Base-by-base conservation (phyloP, 148 eudicot species). In the Vaccinium vitisidaea region DNA sequence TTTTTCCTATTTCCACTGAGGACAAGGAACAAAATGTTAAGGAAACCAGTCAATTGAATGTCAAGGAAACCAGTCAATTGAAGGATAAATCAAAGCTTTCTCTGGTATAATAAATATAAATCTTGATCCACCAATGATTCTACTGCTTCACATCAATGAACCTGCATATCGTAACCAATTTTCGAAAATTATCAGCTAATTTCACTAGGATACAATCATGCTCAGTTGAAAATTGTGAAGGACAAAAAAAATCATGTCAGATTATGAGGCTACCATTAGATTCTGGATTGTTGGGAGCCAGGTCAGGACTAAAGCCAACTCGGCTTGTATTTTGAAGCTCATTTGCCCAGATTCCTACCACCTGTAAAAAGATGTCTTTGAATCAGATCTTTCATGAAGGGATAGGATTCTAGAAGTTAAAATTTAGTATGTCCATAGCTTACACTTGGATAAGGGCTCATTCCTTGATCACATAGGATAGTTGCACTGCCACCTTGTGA, bases 401-500 rank as follows among this genome's bases (percentile, higher is more conserved):
- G 36, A 16, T n/a, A 19, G 32, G 52, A 54, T 19, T 36, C 32
- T 36, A 32, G 32, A 16, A 79, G 23, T 59, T 27, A 63, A 25
- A 12, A 43, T 23, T 6, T 18, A 67, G 55, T 76, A 23, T 48
- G 11, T 61, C 13, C 15, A 43, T 48, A 46, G 39, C 83, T 12
- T 63, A 63, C 83, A 46, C 48, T 67, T 6, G 46, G 77, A 30
- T 65, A 82, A 67, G 8, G 50, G 14, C 46, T 50, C 77, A 27
- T 82, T 8, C 9, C 77, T 27, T 63, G 84, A 48, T 82, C 84
- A 49, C 61, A 23, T 69, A 69, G 77, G 52, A 49, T 82, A 49
- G 61, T 58, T 18, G 84, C 48, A 69, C 46, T 50, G 77, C 59
- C 61, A 52, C 77, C 84, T 69, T 69, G 77, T 27, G 77, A 82